Base-by-base conservation (phyloP, 257 asterid species). In the Eucommia ulmoides region DNA sequence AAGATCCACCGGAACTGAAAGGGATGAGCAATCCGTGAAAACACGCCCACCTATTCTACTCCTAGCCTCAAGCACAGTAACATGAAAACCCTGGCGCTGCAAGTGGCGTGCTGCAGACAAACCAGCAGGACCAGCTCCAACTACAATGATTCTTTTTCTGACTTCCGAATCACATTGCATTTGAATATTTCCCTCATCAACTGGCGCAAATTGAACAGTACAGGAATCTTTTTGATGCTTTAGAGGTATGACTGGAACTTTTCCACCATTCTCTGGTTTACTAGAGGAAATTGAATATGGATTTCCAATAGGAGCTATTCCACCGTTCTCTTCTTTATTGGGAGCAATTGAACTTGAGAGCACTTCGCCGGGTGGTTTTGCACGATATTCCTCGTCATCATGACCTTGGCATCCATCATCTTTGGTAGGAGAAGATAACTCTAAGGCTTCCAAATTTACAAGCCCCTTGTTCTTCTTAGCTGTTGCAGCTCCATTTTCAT, bases 41-140 rank as follows among this genome's bases (percentile, higher is more conserved):
- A 91, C 95, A 52, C 99, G 93, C 33, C 99, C 99, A 33, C 99
- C 99, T 50, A 80, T 79, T 76, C 99, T 79, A 71, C 76, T 73
- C 81, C 99, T 76, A 33, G 95, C 95, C 78, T 91, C 99, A 7
- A 91, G 92, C 54, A 91, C 78, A 17, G 76, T 77, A 48, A 83
- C 97, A 64, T 29, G 58, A 46, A 86, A 86, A 49, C 99, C 99
- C 69, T 81, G 99, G 66, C 94, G 95, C 75, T 77, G 83, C 83
- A 91, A 66, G 79, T 91, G 99, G 50, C 95, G 92, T 0, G 99
- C 99, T 45, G 99, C 99, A 59, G 88, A 70, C 68, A 91, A 70
- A 65, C 99, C 99, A 70, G 99, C 99, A 57, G 99, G 99, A 57
- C 99, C 99, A 61, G 99, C 99, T 53, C 99, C 99, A 21, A 86